These are phyloP conservation scores for Trypanosoma cruzi DNA, from an alignment of 208 protist genomes.

Conservation along the genomic window DNA sequence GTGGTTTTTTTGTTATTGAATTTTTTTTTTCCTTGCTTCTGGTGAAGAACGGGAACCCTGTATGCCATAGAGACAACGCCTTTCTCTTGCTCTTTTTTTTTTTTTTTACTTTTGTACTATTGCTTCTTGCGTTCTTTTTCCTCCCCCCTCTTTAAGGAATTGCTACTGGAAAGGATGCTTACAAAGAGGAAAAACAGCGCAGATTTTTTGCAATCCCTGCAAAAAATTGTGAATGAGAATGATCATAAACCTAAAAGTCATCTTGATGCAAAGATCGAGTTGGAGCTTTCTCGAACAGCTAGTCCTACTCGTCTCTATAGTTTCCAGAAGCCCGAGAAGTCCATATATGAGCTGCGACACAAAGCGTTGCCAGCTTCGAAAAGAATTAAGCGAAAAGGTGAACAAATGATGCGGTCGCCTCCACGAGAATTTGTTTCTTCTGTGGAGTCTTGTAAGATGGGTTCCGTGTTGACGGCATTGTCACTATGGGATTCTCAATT, in stretches of 20 bases:
- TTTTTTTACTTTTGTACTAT: constrained; percentile 1
- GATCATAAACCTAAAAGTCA: constrained; percentile 47
- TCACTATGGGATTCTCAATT: constrained; percentile 26
- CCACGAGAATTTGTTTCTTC: not conserved
- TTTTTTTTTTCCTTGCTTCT: constrained; percentile 20
- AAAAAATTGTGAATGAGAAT: constrained; percentile 16
- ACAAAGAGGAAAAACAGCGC: constrained; percentile 18
- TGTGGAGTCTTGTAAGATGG: not conserved
- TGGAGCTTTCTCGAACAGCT: constrained; percentile 46
- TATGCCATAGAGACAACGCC: not conserved
- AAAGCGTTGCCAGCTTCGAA: constrained; percentile 11
- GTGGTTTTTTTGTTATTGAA: constrained; percentile 12
- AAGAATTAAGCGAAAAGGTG: constrained; percentile 15
- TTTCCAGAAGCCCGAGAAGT: constrained; percentile 77
- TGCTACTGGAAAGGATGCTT: constrained; percentile 22
- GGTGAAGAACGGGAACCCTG: not conserved
- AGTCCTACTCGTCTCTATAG: constrained; percentile 74
- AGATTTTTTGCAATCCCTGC: constrained; percentile 24
- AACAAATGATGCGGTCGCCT: not conserved
- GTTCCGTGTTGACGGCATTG: constrained; percentile 2
- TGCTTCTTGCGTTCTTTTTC: not conserved
- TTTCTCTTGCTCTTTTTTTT: constrained; percentile 6
- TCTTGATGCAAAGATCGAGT: constrained; percentile 80
- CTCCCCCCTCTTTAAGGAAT: constrained; percentile 1
- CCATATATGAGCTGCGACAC: constrained; percentile 38